Evolutionary conservation across 176 grass and related monocot species (phyloP), one percentile per base, ranked within the genome.

Genomic region (Rhynchospora pubera): DNA sequence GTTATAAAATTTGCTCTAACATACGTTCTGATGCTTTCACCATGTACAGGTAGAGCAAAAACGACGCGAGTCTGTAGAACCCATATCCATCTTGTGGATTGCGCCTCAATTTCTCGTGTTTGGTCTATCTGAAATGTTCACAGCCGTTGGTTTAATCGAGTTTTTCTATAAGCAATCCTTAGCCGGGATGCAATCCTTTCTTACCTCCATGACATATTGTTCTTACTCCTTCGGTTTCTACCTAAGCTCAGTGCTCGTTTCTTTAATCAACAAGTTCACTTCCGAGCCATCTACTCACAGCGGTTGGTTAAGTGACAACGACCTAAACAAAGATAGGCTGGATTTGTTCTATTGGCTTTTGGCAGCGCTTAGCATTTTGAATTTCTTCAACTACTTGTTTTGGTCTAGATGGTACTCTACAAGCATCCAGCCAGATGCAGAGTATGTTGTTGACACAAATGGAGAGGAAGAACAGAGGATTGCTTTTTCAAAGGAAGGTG

Each of bases 141-240:
- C 94, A 0, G 91, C 94, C 9, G 94, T 97, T 9, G 94, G 94
- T 14, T 91, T 97, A 62, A 93, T 97, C 81, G 91, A 97, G 82
- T 97, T 97, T 86, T 97, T 97, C 87, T 97, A 97, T 89, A 97
- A 85, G 84, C 94, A 97, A 77, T 93, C 94, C 13, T 83, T 93
- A 61, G 64, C 82, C 21, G 94, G 94, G 23, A 97, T 90, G 91
- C 94, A 93, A 65, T 88, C 94, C 5, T 97, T 97, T 66, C 74
- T 97, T 30, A 97, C 91, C 30, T 89, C 94, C 85, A 90, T 97
- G 89, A 97, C 91, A 8, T 97, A 97, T 88, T 97, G 94, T 88
- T 97, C 94, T 48, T 97, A 97, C 84, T 97, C 94, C 11, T 97
- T 97, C 22, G 94, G 91, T 24, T 97, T 97, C 86, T 97, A 89